A percentile compares a stretch with the other conserved stretches of the same genome.
phyloP scores from a whole-genome alignment of 2,329 filamentous ascomycete species.

The Aspergillus tanneri region DNA sequence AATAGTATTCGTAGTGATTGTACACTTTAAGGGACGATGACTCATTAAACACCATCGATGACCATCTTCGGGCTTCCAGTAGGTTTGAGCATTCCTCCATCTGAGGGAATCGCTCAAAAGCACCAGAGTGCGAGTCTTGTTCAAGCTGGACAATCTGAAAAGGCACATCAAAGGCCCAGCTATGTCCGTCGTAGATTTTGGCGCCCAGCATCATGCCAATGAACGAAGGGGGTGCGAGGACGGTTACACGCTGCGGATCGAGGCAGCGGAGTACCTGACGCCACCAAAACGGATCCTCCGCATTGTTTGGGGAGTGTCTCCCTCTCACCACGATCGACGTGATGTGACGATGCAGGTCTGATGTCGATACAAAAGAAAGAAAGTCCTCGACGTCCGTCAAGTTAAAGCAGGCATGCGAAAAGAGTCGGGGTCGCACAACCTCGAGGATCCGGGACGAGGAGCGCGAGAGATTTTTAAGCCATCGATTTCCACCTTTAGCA shows the following conservation, averaged over 20 bases:
- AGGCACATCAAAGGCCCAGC: conserved; percentile 63
- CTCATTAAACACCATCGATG: conserved; percentile 67
- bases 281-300: conserved; percentile 51
- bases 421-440: conserved; percentile 56
- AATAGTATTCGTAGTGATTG: conserved; percentile 69
- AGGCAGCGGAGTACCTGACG: conserved; percentile 54
- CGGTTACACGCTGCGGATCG: conserved; percentile 54
- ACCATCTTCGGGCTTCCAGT: conserved; percentile 64
- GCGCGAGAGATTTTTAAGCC: conserved; percentile 57
- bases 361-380: conserved; percentile 38
- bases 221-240: conserved; percentile 62
- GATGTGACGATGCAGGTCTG: conserved; percentile 41
- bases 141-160: conserved; percentile 60
- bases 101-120: conserved; percentile 29
- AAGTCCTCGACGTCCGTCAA: conserved; percentile 36
- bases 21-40: conserved; percentile 72
- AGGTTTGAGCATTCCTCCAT: conserved; percentile 40
- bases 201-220: conserved; percentile 62
- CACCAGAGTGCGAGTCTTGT: conserved; percentile 16
- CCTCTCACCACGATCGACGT: conserved; percentile 50
- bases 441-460: conserved; percentile 56
- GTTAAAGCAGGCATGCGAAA: conserved; percentile 52
- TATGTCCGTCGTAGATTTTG: conserved; percentile 56
- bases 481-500: conserved; percentile 35
- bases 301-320: conserved; percentile 42